These are phyloP conservation scores for Dysphania ambrosioides DNA, from an alignment of 148 eudicot species.

Conservation along the genomic window DNA sequence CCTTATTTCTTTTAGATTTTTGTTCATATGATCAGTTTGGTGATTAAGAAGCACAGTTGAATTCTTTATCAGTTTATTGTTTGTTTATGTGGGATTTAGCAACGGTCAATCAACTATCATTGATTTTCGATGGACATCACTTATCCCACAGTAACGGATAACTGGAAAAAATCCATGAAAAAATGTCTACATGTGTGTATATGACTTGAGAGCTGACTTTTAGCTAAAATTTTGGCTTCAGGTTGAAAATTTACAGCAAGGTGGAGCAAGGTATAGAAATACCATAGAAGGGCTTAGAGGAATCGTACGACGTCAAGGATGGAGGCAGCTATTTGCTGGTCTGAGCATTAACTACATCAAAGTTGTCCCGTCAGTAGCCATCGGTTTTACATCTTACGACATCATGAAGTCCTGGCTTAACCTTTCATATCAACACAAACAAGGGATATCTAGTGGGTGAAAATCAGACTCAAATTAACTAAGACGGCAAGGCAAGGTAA, in stretches of 20 bases:
- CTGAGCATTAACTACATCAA: conserved; percentile 75
- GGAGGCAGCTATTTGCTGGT: conserved; percentile 79
- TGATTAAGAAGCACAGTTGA: neutral
- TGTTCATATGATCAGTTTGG: neutral
- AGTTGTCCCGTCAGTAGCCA: conserved; percentile 82
- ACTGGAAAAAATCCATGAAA: neutral
- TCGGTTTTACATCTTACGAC: conserved; percentile 84
- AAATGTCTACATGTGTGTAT: neutral
- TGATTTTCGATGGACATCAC: neutral
- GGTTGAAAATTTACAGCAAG: conserved; percentile 58
- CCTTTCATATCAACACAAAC: conserved; percentile 50
- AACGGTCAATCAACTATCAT: neutral
- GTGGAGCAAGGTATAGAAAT: conserved; percentile 45
- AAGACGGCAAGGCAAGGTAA: conserved; percentile 5
- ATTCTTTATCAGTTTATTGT: neutral
- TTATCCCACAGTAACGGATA: neutral
- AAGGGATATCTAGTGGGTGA: conserved; percentile 33
- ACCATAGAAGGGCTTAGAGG: conserved; percentile 55
- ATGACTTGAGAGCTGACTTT: conserved; percentile 8
- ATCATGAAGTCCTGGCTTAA: conserved; percentile 64
- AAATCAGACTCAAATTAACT: neutral
- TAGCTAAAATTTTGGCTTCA: conserved; percentile 21
- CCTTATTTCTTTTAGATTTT: neutral
- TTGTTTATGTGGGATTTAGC: neutral
- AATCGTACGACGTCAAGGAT: conserved; percentile 57